Evolutionary conservation across 2,329 filamentous ascomycete species (phyloP).

Genomic region (Neonectria neomacrospora): DNA sequence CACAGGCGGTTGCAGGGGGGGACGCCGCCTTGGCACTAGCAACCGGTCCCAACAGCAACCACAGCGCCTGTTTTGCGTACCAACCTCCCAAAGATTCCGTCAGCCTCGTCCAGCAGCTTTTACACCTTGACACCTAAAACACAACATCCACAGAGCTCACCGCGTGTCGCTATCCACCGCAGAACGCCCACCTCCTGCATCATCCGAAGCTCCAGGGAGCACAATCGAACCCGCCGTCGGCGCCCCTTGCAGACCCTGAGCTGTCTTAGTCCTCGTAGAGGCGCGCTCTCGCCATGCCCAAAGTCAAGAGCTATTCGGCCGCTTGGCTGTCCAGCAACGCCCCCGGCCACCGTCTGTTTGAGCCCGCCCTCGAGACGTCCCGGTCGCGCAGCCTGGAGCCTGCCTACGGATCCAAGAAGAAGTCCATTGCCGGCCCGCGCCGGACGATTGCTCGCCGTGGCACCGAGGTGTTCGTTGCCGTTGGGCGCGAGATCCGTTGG

Average conservation of each 20-base stretch:
- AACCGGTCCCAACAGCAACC: slow-evolving; percentile 3
- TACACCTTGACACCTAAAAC: slow-evolving; percentile 1
- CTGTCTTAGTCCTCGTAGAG: slow-evolving; percentile 1
- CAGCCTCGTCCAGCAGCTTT: slow-evolving; percentile 18
- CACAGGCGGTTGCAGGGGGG: slow-evolving; percentile 21
- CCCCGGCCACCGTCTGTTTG: slow-evolving; percentile 83
- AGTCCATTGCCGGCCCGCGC: slow-evolving; percentile 60
- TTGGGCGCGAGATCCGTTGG: slow-evolving; percentile 92
- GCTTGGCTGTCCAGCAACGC: slow-evolving; percentile 84
- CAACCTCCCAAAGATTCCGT: slow-evolving; percentile 23
- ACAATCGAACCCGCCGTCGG: slow-evolving; percentile 4
- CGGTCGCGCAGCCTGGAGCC: slow-evolving; percentile 54
- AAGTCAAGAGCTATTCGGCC: slow-evolving; percentile 85
- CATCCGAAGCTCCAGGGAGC: slow-evolving; percentile 32
- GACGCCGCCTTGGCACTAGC: slow-evolving; percentile 6
- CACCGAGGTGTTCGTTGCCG: slow-evolving; percentile 88
- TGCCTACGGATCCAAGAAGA: slow-evolving; percentile 57
- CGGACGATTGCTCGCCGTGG: slow-evolving; percentile 82
- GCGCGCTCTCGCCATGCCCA: slow-evolving; percentile 72
- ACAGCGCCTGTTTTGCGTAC: slow-evolving; percentile 20
- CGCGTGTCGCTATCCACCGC: slow-evolving; percentile 4
- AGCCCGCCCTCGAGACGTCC: slow-evolving; percentile 54
- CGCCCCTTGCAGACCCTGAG: slow-evolving; percentile 18
- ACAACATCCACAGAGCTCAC: slow-evolving; percentile 17
- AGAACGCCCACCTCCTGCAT: neutral